These are phyloP conservation scores for Aspergillus uvarum DNA, from an alignment of 2,329 filamentous ascomycete species.

Conservation along the genomic window DNA sequence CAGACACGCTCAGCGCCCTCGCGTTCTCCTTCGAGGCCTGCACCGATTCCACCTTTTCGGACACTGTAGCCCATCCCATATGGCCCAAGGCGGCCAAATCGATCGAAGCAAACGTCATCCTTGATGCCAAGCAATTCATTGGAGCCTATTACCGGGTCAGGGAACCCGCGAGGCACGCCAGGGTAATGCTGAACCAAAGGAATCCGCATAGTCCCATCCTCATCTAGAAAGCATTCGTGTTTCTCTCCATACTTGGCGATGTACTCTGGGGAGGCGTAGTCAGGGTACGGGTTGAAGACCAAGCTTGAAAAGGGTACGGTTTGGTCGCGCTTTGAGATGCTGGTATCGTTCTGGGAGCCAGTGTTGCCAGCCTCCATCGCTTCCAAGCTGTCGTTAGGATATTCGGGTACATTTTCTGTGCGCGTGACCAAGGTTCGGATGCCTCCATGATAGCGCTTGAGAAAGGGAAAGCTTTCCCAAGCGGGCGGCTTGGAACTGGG, in stretches of 20 bases:
- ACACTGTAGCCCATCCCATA: constrained; percentile 87
- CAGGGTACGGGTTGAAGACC: constrained; percentile 67
- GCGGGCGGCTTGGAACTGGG: constrained; percentile 61
- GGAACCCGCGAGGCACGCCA: constrained; percentile 80
- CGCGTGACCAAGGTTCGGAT: constrained; percentile 68
- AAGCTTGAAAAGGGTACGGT: constrained; percentile 47
- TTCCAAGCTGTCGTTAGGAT: constrained; percentile 64
- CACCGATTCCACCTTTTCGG: constrained; percentile 75
- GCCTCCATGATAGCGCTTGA: constrained; percentile 88
- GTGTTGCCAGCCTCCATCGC: constrained; percentile 52
- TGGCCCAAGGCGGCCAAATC: constrained; percentile 81
- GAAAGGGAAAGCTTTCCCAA: constrained; percentile 86
- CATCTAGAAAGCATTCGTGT: constrained; percentile 77
- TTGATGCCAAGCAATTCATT: constrained; percentile 76
- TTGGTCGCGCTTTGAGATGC: constrained; percentile 26
- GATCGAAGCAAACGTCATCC: constrained; percentile 88
- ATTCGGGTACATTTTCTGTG: constrained; percentile 72
- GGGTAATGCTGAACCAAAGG: constrained; percentile 72
- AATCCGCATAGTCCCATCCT: constrained; percentile 59
- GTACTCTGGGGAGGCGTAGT: constrained; percentile 60
- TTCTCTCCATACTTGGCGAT: constrained; percentile 58
- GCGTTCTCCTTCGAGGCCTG: constrained; percentile 79
- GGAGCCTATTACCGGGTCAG: constrained; percentile 80
- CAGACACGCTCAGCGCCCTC: constrained; percentile 80
- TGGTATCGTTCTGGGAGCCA: constrained; percentile 30